Evolutionary conservation across 2,329 filamentous ascomycete genomes (phyloP).

Genomic region (Fusarium sp.): DNA sequence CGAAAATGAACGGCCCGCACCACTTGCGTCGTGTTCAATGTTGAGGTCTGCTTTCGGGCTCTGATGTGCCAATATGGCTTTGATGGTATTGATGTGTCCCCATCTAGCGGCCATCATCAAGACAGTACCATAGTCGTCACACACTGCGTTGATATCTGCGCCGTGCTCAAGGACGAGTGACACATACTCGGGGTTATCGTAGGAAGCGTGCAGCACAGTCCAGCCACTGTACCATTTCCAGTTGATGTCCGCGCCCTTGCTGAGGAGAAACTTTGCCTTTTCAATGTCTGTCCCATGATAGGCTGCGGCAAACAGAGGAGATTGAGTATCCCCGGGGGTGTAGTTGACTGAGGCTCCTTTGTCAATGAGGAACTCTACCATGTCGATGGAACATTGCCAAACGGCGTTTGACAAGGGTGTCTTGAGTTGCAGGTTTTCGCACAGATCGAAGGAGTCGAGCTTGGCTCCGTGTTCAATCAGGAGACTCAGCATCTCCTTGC

Average conservation of each 20-base stretch:
- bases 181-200: background rate
- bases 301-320: background rate
- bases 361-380: background rate
- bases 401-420: background rate
- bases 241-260: background rate
- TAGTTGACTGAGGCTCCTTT: background rate
- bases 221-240: background rate
- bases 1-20: background rate
- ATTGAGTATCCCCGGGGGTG: background rate
- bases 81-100: background rate
- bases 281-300: background rate
- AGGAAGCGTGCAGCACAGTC: background rate
- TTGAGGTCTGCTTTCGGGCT: background rate
- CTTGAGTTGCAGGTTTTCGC: background rate
- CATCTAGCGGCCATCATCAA: background rate
- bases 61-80: background rate
- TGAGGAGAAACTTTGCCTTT: background rate
- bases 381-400: background rate
- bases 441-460: background rate
- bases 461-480: background rate
- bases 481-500: background rate
- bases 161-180: background rate
- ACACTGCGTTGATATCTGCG: background rate
- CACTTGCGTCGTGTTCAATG: background rate
- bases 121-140: background rate